Evolutionary conservation across 257 asterid species (phyloP), one percentile per base, ranked within the genome.

Genomic region (Agastache rugosa): DNA sequence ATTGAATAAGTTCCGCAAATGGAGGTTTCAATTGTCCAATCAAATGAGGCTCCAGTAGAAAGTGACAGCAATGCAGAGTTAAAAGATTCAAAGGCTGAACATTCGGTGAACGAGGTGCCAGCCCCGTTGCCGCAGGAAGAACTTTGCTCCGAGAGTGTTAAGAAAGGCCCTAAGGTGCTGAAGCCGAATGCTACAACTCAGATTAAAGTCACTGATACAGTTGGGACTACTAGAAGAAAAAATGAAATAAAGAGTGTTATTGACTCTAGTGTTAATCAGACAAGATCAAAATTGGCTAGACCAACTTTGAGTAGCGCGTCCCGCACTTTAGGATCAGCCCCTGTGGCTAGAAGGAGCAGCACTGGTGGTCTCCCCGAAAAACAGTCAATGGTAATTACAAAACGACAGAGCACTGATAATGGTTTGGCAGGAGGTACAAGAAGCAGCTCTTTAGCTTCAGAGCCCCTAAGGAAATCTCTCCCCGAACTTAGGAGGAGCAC

Each of bases 301-400:
- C 91, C 98, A 47, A 88, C 97, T 53, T 25, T 76, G 60, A 90
- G 94, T 55, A 88, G 97, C 59, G 80, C 91, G 51, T 86, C 84
- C 16, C 88, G 94, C 51, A 79, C 81, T 73, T 85, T 86, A 16
- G 89, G 88, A 78, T 42, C 87, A 55, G 74, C 74, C 58, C 88
- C 93, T 41, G 85, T n/a, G 62, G 63, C 85, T 68, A 86, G 98
- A 86, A 83, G 96, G 86, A 90, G 82, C 82, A 93, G 96, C 87
- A 93, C 93, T 11, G 97, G 92, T 42, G 88, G 91, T 59, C 80
- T 90, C 51, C 94, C 96, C 23, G 93, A 87, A 69, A 94, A 89
- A 74, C 90, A 91, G 80, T 85, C 87, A 35, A 76, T 73, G 27
- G 25, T 80, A 6, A 72, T 85, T 29, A 78, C 88, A 37, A 89